phyloP scores from a whole-genome alignment of 768 basidiomycete species.

The Russula emetica region DNA sequence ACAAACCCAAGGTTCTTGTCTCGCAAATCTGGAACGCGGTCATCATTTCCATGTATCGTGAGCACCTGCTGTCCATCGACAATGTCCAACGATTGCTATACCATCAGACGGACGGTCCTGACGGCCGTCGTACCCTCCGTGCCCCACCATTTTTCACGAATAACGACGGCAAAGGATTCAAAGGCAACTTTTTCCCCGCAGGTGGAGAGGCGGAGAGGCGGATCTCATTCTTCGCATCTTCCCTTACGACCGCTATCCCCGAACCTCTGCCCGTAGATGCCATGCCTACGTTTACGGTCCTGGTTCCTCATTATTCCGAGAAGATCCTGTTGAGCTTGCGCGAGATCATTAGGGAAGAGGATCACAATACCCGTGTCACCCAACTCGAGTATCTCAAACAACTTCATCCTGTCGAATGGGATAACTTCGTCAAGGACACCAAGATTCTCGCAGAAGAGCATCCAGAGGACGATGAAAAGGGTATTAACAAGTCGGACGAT shows the following conservation, averaged over 20 bases:
- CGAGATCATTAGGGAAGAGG: slow-evolving; percentile 98
- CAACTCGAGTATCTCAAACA: slow-evolving; percentile 98
- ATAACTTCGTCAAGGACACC: slow-evolving; percentile 99
- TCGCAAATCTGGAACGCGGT: slow-evolving; percentile 99
- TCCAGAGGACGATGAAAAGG: slow-evolving; percentile 61
- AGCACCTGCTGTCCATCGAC: slow-evolving; percentile 95
- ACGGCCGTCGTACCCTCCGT: slow-evolving; percentile 86
- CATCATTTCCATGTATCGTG: slow-evolving; percentile 99
- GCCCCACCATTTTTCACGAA: slow-evolving; percentile 98
- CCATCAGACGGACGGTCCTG: slow-evolving; percentile 89
- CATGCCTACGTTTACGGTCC: slow-evolving; percentile 99
- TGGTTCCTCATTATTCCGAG: slow-evolving; percentile 98
- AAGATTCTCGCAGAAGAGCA: slow-evolving; percentile 96
- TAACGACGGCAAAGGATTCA: slow-evolving; percentile 67
- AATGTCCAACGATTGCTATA: slow-evolving; percentile 97
- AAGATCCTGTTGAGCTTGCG: slow-evolving; percentile 95
- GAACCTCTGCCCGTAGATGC: slow-evolving; percentile 95
- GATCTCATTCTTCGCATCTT: slow-evolving; percentile 98
- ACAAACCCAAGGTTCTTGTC: slow-evolving; percentile 98
- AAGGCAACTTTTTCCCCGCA: slow-evolving; percentile 85
- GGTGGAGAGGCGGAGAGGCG: slow-evolving; percentile 96
- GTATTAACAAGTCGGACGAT: slow-evolving; percentile 69
- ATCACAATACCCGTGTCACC: slow-evolving; percentile 94
- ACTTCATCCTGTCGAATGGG: slow-evolving; percentile 98
- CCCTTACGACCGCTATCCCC: slow-evolving; percentile 91